Evolutionary conservation across 306 rosid genomes (phyloP), one percentile per base, ranked within the genome.

Genomic region (Spatholobus suberectus): DNA sequence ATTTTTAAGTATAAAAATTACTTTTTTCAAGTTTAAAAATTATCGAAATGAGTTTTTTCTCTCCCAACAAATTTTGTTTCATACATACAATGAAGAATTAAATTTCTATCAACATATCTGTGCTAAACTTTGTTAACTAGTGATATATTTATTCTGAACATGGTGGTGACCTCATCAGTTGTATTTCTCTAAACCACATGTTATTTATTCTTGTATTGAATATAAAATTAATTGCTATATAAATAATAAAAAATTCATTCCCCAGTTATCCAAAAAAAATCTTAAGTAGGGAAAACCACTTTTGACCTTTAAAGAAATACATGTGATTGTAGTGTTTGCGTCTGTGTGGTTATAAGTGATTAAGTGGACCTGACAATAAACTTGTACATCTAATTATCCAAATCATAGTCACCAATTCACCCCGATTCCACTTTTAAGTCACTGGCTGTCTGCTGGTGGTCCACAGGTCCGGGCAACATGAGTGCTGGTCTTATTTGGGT

Each of bases 361-460:
- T 17, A 44, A 84, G 73, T 18, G 73, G 73, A 37, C 73, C 47
- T 38, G 51, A 1, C 29, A 18, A 66, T 35, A 18, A 37, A 18
- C 51, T 67, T 67, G 73, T 20, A 67, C 17, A 15, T 67, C n/a
- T 38, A 23, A 41, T 69, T 69, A 69, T 69, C 54, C 4, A 69
- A 69, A 41, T 82, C 27, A 77, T 3, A 67, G 52, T 34, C 70
- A 71, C 55, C 49, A 51, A 69, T 59, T 8, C 65, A 79, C 2
- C 73, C 78, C 49, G 18, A 27, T 66, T 76, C 72, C 79, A 81
- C 88, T 69, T 85, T 85, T 70, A 81, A 49, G 82, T 75, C 87
- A 80, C 82, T 68, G 70, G 49, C 74, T 74, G 34, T 57, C 59
- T 75, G 75, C 15, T 35, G 18, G 46, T 41, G 84, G 84, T 32